phyloP scores from a whole-genome alignment of 1,284 basidiomycete genomes.

The Pulveroboletus sp. region DNA sequence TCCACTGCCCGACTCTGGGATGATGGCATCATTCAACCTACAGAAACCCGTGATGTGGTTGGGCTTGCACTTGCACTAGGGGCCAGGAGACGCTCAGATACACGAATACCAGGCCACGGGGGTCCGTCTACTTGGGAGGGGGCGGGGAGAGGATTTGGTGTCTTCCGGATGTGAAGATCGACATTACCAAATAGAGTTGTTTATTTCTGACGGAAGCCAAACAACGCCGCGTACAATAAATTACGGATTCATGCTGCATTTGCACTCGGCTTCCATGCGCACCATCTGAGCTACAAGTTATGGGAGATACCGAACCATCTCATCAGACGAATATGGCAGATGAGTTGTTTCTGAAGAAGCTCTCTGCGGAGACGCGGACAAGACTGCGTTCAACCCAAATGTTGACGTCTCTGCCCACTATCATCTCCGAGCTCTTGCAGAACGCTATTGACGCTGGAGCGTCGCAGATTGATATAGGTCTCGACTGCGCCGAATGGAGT shows the following conservation, averaged over 20 bases:
- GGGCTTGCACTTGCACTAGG: constrained; percentile 82
- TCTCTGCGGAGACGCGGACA: constrained; percentile 52
- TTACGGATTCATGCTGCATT: neutral
- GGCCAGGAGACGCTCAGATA: constrained; percentile 39
- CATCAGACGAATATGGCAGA: constrained; percentile 18
- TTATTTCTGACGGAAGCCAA: constrained; percentile 23
- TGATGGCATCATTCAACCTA: constrained; percentile 89
- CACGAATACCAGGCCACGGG: constrained; percentile 18
- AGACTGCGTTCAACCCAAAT: constrained; percentile 80
- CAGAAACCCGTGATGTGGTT: constrained; percentile 86
- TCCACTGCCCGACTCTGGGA: too few species aligned
- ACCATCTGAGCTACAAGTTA: constrained; percentile 1
- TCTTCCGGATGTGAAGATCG: constrained; percentile 79
- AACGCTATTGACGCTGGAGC: constrained; percentile 78
- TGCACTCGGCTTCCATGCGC: neutral
- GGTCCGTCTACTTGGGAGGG: constrained; percentile 66
- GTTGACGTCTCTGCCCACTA: constrained; percentile 73
- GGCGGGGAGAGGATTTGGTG: constrained; percentile 74
- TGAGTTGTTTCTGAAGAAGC: constrained; percentile 29
- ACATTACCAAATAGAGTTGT: constrained; percentile 28
- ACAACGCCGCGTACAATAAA: constrained; percentile 12
- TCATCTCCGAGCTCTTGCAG: constrained; percentile 81
- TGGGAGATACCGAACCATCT: neutral
- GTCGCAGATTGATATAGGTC: constrained; percentile 55
- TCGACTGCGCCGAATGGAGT: constrained; percentile 68